Percentiles rank a stretch among this genome's conserved stretches.
phyloP scores from a whole-genome alignment of 2,329 filamentous ascomycete genomes.

The Arthroderma sp. region DNA sequence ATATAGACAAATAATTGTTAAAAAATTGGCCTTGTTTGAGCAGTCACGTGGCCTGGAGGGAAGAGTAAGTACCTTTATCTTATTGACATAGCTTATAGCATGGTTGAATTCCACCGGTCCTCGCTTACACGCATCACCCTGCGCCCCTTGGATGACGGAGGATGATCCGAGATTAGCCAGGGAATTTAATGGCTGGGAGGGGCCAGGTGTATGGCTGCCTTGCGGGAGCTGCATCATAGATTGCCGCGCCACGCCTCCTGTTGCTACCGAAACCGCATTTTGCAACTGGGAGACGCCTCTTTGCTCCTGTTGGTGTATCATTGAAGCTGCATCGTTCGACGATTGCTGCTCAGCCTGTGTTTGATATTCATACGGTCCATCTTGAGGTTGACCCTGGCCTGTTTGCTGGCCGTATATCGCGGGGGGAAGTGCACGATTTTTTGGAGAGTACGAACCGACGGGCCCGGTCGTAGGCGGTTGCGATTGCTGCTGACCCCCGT shows the following conservation, averaged over 20 bases:
- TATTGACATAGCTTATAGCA: conserved; percentile 98
- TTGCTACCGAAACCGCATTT: conserved; percentile 50
- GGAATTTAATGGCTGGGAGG: conserved; percentile 42
- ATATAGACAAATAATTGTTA: neutral
- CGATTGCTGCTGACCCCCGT: conserved; percentile 18
- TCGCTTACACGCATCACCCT: conserved; percentile 57
- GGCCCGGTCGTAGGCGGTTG: conserved; percentile 12
- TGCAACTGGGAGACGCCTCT: conserved; percentile 53
- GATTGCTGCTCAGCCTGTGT: conserved; percentile 34
- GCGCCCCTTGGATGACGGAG: conserved; percentile 44
- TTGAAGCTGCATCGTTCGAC: conserved; percentile 29
- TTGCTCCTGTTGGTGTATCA: conserved; percentile 51
- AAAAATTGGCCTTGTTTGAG: neutral
- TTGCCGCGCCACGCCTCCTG: conserved; percentile 33
- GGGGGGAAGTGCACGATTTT: conserved; percentile 23
- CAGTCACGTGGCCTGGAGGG: neutral
- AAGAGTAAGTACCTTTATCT: conserved; percentile 71
- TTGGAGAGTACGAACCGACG: conserved; percentile 28
- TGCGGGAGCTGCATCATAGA: conserved; percentile 37
- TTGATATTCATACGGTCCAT: conserved; percentile 31
- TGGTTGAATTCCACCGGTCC: conserved; percentile 98
- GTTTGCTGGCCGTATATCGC: conserved; percentile 25
- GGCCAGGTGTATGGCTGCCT: conserved; percentile 29
- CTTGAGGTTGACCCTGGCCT: conserved; percentile 26
- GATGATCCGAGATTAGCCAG: conserved; percentile 45